Conservation (phyloP, 2,329 filamentous ascomycete species). For the Penicillium hesseltinei region DNA sequence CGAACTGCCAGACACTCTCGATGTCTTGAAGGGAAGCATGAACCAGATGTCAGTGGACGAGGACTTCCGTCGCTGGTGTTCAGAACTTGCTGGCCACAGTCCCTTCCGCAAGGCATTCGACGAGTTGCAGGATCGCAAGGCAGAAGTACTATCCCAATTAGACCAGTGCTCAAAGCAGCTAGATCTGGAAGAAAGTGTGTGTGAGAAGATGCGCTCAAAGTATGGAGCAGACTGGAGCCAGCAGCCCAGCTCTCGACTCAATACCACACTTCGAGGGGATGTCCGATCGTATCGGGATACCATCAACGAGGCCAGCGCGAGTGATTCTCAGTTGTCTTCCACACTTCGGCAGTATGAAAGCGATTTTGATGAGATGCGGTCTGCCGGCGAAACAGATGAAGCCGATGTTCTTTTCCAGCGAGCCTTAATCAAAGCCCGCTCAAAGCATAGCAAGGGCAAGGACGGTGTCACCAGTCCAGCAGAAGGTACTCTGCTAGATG, state of each 20-base stretch:
- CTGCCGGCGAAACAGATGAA: slow-evolving; percentile 80
- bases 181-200: slow-evolving; percentile 96
- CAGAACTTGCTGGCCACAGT: slow-evolving; percentile 83
- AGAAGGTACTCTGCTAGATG: slow-evolving; percentile 82
- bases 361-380: slow-evolving; percentile 94
- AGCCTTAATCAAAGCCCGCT: slow-evolving; percentile 75
- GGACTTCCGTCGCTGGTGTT: slow-evolving; percentile 91
- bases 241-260: slow-evolving; percentile 87
- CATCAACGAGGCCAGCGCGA: slow-evolving; percentile 81
- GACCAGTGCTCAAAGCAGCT: slow-evolving; percentile 83
- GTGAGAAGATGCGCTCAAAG: slow-evolving; percentile 98
- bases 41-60: slow-evolving; percentile 85
- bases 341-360: slow-evolving; percentile 82
- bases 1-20: slow-evolving; percentile 81
- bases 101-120: slow-evolving; percentile 78
- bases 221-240: slow-evolving; percentile 96
- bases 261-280: slow-evolving; percentile 80
- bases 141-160: slow-evolving; percentile 67
- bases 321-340: slow-evolving; percentile 76
- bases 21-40: slow-evolving; percentile 87
- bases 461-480: slow-evolving; percentile 62
- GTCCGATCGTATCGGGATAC: slow-evolving; percentile 85
- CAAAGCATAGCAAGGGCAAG: slow-evolving; percentile 55
- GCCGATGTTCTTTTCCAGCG: slow-evolving; percentile 85
- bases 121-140: slow-evolving; percentile 72